A percentile compares a stretch with the other conserved stretches of the same genome.
Conservation (phyloP, 148 eudicot species). For the Salicornia ramosissima region DNA sequence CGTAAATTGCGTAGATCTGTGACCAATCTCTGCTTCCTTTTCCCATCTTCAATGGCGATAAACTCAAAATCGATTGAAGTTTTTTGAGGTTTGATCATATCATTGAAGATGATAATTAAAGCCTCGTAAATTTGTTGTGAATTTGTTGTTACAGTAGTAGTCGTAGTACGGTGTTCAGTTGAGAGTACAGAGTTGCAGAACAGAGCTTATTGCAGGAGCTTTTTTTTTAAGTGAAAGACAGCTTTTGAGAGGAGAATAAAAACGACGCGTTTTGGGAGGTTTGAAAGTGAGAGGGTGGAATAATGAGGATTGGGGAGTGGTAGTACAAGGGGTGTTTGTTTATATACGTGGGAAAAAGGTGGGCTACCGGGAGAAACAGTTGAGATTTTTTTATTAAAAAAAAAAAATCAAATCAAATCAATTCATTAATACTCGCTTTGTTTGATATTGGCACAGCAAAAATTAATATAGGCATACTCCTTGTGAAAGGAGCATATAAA, state of each 20-base stretch:
- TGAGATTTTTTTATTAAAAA: neutral
- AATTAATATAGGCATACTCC: no score
- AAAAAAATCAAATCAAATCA: no score
- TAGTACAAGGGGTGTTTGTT: neutral
- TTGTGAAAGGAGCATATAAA: no score
- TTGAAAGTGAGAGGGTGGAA: neutral
- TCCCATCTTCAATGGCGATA: slow-evolving; percentile 29
- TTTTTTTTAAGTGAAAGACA: no score
- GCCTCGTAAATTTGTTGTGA: no score
- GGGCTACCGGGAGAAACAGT: no score
- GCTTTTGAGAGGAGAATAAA: slow-evolving; percentile 6
- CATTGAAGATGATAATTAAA: no score
- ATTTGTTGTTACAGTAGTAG: no score
- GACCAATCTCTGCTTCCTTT: slow-evolving; percentile 79
- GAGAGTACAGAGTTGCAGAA: neutral
- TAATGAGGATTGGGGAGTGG: neutral
- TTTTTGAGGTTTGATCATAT: no score
- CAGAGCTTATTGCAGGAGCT: neutral
- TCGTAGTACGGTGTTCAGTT: no score
- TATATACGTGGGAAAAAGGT: slow-evolving; percentile 14
- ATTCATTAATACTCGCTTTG: no score
- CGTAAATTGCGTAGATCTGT: slow-evolving; percentile 89
- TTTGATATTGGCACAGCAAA: no score
- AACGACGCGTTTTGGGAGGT: slow-evolving; percentile 18
- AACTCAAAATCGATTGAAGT: neutral